Percentiles rank a stretch among this genome's conserved stretches.
Conservation (phyloP, 106 monocot genomes). For the Allium sativum region DNA sequence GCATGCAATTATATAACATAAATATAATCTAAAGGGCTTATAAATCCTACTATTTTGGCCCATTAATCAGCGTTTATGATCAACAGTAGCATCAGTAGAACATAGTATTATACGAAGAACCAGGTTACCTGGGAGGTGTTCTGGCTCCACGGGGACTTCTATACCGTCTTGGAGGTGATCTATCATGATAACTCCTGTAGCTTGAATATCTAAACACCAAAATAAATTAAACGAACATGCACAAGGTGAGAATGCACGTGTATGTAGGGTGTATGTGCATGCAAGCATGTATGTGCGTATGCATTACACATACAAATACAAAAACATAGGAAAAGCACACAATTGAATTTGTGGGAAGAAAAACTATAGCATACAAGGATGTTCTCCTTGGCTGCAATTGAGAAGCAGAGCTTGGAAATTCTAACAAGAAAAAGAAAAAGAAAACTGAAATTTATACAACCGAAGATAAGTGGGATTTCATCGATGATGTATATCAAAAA, state of each 20-base stretch:
- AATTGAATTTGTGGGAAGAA: neutral
- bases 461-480: too few species aligned
- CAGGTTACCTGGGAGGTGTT: conserved; percentile 41
- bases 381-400: too few species aligned
- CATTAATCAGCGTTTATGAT: neutral
- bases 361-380: neutral
- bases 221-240: neutral
- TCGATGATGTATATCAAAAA: too few species aligned
- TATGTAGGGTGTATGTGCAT: too few species aligned
- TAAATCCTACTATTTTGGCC: neutral
- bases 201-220: conserved; percentile 33
- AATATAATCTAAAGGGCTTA: too few species aligned
- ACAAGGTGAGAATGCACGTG: too few species aligned
- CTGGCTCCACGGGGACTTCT: conserved; percentile 65
- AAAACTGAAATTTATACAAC: too few species aligned
- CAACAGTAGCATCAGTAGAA: neutral
- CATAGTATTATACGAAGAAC: neutral
- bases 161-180: conserved; percentile 67
- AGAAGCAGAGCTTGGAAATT: too few species aligned
- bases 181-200: conserved; percentile 66
- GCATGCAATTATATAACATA: neutral
- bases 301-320: neutral
- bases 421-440: too few species aligned
- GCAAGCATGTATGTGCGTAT: too few species aligned
- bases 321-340: neutral